phyloP scores from a whole-genome alignment of 257 asterid species.

The Solanum rostratum region DNA sequence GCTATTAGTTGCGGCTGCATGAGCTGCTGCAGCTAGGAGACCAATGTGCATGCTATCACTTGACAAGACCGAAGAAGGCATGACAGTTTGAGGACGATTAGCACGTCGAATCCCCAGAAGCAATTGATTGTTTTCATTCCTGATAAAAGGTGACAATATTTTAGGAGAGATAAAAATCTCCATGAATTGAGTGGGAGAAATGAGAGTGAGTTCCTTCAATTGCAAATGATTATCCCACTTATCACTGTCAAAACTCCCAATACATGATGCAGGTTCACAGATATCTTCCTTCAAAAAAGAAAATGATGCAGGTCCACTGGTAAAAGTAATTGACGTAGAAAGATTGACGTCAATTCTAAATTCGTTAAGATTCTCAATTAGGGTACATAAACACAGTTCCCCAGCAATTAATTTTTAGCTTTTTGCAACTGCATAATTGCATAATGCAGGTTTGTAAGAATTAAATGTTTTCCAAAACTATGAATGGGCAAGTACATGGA shows the following conservation, averaged over 20 bases:
- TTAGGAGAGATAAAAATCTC: background rate
- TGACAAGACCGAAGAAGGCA: conserved; percentile 90
- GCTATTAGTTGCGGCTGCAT: conserved; percentile 86
- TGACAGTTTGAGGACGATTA: conserved; percentile 72
- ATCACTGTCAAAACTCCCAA: background rate
- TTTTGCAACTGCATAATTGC: background rate
- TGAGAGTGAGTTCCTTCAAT: background rate
- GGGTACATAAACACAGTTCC: background rate
- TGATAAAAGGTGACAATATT: conserved; percentile 6
- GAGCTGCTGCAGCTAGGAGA: conserved; percentile 97
- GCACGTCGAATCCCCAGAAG: conserved; percentile 87
- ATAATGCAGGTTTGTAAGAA: background rate
- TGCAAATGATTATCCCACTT: background rate
- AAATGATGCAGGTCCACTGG: background rate
- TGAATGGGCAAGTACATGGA: background rate
- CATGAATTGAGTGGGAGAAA: background rate
- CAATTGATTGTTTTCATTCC: conserved; percentile 84
- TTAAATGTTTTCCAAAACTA: background rate
- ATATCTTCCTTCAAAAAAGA: background rate
- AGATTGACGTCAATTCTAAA: background rate
- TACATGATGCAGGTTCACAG: background rate
- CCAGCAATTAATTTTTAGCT: background rate
- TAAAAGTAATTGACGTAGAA: background rate
- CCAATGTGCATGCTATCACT: conserved; percentile 98
- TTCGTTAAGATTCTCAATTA: background rate